phyloP scores from a whole-genome alignment of 176 grass and related monocot genomes.

The Raddia guianensis region DNA sequence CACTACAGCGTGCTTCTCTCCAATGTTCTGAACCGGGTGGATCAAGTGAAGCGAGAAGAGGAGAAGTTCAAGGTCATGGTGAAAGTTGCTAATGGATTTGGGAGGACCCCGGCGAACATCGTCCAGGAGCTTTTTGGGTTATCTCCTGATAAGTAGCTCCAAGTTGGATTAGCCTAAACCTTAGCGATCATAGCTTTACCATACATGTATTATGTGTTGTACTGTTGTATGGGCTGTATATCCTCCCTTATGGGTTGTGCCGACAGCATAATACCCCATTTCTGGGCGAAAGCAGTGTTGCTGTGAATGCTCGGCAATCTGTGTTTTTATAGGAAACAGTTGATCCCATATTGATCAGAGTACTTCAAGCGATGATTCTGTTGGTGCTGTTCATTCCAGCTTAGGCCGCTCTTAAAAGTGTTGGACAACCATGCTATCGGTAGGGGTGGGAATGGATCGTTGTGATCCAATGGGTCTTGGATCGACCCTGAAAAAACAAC shows the following conservation, averaged over 20 bases:
- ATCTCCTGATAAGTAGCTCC: slow-evolving; percentile 21
- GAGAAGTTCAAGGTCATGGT: slow-evolving; percentile 73
- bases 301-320: background rate
- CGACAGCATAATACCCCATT: too few relatives aligned
- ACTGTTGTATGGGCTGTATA: slow-evolving; percentile 37
- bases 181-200: slow-evolving; percentile 21
- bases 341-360: slow-evolving; percentile 10
- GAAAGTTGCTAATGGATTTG: slow-evolving; percentile 62
- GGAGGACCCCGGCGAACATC: slow-evolving; percentile 38
- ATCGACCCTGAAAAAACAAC: too few relatives aligned
- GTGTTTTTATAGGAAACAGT: slow-evolving; percentile 24
- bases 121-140: slow-evolving; percentile 56
- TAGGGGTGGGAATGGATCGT: too few relatives aligned
- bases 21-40: slow-evolving; percentile 51
- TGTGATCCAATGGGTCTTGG: too few relatives aligned
- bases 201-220: slow-evolving; percentile 38
- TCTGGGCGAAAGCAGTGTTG: slow-evolving; percentile 18
- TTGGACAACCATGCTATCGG: too few relatives aligned
- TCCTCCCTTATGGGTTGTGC: background rate
- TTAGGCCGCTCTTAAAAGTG: too few relatives aligned
- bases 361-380: background rate
- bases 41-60: slow-evolving; percentile 80
- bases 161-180: slow-evolving; percentile 12
- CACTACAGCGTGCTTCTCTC: slow-evolving; percentile 55
- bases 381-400: background rate